Conservation (phyloP, 2,329 filamentous ascomycete genomes). For the Amesomyces nigricolor region DNA sequence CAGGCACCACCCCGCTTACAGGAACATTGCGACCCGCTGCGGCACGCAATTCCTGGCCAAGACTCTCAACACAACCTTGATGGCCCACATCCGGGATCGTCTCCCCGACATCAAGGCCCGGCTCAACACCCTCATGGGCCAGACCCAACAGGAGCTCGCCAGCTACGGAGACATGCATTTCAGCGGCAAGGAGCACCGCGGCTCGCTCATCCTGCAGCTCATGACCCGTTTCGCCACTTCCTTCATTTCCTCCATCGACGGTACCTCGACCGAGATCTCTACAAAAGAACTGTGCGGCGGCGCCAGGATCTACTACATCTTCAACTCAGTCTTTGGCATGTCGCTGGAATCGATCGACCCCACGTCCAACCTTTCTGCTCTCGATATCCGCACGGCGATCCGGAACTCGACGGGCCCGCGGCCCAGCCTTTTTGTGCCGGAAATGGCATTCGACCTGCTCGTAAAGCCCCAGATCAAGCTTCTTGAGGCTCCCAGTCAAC, state of each 20-base stretch:
- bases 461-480: constrained; percentile 99
- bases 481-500: constrained; percentile 86
- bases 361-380: constrained; percentile 86
- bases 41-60: constrained; percentile 93
- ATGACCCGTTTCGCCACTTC: constrained; percentile 98
- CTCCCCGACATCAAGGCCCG: constrained; percentile 97
- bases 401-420: constrained; percentile 95
- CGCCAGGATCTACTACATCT: constrained; percentile 96
- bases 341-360: constrained; percentile 94
- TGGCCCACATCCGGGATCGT: constrained; percentile 92
- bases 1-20: constrained; percentile 91
- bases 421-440: constrained; percentile 92
- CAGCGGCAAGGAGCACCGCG: constrained; percentile 92
- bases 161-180: constrained; percentile 98
- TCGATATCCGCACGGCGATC: constrained; percentile 95
- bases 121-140: constrained; percentile 97
- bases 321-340: constrained; percentile 97
- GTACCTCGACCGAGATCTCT: constrained; percentile 96
- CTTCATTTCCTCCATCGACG: constrained; percentile 97
- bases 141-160: constrained; percentile 95
- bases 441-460: constrained; percentile 93
- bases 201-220: constrained; percentile 87
- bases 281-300: constrained; percentile 96
- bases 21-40: constrained; percentile 89
- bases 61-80: constrained; percentile 89